Percentiles rank a stretch among this genome's conserved stretches.
phyloP scores from a whole-genome alignment of 1,139 yeast genomes.

The Yamadazyma aaseri region DNA sequence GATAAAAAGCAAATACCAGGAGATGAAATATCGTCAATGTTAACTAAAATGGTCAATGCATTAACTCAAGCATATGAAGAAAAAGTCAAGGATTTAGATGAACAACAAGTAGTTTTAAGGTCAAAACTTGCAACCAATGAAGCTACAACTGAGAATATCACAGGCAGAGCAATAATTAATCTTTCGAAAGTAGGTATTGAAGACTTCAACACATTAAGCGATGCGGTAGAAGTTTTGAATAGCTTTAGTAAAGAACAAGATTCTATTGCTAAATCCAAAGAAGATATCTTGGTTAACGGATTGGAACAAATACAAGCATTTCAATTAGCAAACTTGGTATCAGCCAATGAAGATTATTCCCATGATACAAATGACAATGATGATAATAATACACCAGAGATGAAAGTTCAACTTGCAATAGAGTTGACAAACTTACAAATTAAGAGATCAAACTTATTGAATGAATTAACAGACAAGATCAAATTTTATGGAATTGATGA shows the following conservation, averaged over 20 bases:
- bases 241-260: constrained; percentile 23
- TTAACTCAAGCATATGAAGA: constrained; percentile 40
- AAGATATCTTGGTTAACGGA: constrained; percentile 27
- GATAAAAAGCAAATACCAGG: constrained; percentile 6
- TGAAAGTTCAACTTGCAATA: constrained; percentile 24
- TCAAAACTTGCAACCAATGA: constrained; percentile 13
- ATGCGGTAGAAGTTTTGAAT: constrained; percentile 27
- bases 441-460: constrained; percentile 45
- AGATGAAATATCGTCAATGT: constrained; percentile 7
- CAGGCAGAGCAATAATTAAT: constrained; percentile 17
- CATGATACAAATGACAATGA: constrained; percentile 8
- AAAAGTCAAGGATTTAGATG: constrained; percentile 23
- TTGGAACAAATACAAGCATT: constrained; percentile 33
- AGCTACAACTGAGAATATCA: constrained; percentile 18
- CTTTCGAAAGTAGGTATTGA: constrained; percentile 25
- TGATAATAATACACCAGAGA: constrained; percentile 15
- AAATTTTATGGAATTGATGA: constrained; percentile 40
- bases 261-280: constrained; percentile 33
- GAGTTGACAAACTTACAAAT: constrained; percentile 56
- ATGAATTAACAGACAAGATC: constrained; percentile 34
- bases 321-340: constrained; percentile 29
- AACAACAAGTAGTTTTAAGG: constrained; percentile 16
- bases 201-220: constrained; percentile 24
- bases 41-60: constrained; percentile 35
- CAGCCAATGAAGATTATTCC: constrained; percentile 21